Percentiles rank a stretch among this genome's conserved stretches.
Conservation (phyloP, 805 yeast genomes). For the Lachancea sp. region DNA sequence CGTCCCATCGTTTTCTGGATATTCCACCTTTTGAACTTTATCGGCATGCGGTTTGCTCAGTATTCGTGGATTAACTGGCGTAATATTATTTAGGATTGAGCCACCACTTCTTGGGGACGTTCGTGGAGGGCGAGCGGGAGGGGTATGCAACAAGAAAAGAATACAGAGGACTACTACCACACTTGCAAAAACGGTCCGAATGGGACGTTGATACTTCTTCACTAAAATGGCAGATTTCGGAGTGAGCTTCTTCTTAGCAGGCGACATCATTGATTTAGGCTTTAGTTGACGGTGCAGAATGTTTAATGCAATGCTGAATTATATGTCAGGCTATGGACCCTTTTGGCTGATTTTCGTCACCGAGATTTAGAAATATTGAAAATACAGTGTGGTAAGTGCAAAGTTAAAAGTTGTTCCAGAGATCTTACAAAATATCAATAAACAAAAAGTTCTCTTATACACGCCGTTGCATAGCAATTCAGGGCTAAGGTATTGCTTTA, state of each 20-base stretch:
- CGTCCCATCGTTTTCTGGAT: constrained; percentile 30
- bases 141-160: constrained; percentile 8
- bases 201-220: constrained; percentile 25
- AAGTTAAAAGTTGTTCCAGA: too few relatives aligned
- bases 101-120: background rate
- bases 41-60: constrained; percentile 27
- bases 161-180: constrained; percentile 17
- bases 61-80: background rate
- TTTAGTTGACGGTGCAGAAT: background rate
- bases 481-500: too few relatives aligned
- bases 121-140: background rate
- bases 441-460: too few relatives aligned
- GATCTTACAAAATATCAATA: too few relatives aligned
- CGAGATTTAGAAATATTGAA: too few relatives aligned
- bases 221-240: constrained; percentile 30
- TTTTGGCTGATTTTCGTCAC: too few relatives aligned
- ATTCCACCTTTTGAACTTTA: constrained; percentile 25
- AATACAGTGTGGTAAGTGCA: too few relatives aligned
- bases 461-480: too few relatives aligned
- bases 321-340: too few relatives aligned
- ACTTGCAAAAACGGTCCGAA: constrained; percentile 20
- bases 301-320: too few relatives aligned
- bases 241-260: constrained; percentile 26
- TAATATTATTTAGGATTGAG: background rate
- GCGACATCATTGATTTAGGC: constrained; percentile 8